Percentiles rank a stretch among this genome's conserved stretches.
phyloP scores from a whole-genome alignment of 345 rosid species.

The Lagerstroemia speciosa region DNA sequence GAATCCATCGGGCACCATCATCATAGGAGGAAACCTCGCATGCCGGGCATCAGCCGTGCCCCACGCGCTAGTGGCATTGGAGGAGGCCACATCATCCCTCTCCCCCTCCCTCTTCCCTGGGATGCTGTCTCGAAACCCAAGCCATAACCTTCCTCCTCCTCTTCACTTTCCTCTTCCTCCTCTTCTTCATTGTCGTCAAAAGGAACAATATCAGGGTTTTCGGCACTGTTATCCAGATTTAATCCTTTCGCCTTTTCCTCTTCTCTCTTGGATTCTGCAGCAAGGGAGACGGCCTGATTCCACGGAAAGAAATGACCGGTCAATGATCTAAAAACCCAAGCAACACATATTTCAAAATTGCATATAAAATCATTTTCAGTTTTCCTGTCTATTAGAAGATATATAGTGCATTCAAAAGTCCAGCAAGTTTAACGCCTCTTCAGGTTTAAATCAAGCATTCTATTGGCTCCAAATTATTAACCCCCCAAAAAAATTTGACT shows the following conservation, averaged over 20 bases:
- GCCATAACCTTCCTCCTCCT: constrained; percentile 53
- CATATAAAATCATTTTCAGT: no score
- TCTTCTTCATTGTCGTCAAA: constrained; percentile 98
- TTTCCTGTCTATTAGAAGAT: no score
- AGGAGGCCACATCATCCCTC: constrained; percentile 98
- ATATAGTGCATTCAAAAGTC: not conserved
- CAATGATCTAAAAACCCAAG: not conserved
- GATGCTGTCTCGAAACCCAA: constrained; percentile 22
- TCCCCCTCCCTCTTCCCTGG: constrained; percentile 86
- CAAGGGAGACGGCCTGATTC: constrained; percentile 62
- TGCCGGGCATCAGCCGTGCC: constrained; percentile 76
- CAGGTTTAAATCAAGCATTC: not conserved
- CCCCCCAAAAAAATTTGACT: no score
- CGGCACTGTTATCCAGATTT: constrained; percentile 60
- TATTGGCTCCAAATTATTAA: no score
- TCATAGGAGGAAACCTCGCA: constrained; percentile 74
- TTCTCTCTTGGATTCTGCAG: constrained; percentile 91
- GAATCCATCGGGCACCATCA: constrained; percentile 82
- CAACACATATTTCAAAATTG: no score
- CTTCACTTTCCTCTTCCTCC: constrained; percentile 60
- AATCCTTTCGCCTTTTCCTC: constrained; percentile 98
- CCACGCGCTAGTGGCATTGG: constrained; percentile 80
- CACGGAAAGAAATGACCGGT: constrained; percentile 8
- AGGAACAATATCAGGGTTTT: constrained; percentile 92
- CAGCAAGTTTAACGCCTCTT: not conserved